Evolutionary conservation across 169 alveolate genomes (phyloP), one percentile per base, ranked within the genome.

Genomic region (Cystoisospora suis): DNA sequence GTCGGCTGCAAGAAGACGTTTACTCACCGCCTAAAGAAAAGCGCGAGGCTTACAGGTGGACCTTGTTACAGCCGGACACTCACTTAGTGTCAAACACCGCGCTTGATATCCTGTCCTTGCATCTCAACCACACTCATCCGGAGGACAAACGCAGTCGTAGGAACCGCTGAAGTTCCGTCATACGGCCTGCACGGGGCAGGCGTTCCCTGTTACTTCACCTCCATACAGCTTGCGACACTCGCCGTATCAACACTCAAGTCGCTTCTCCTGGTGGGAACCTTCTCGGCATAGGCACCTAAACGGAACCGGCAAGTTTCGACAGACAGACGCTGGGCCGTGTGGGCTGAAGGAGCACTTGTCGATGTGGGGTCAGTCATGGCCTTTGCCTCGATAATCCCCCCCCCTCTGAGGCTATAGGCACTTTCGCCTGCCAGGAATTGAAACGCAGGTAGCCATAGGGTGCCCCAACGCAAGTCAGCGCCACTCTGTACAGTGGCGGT

Each of bases 291-390:
- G 49, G 94, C 94, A 91, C 86, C 86, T 89, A 86, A 85, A 91
- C 81, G 89, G 53, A 86, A 91, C 94, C 59, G 85, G 88, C 45
- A 83, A 61, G 83, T 91, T 91, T 44, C 69, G 70, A 90, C 94
- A 91, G 75, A 86, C 91, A 70, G 94, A 91, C n/a, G 91, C 94
- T 59, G 90, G 90, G 58, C 94, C 94, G 75, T 92, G 86, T 38
- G 94, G 94, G 75, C 87, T 86, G 86, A 83, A 91, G 45, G 70
- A 77, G 70, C 94, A 91, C 85, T 91, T 92, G 90, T 91, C 94
- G 83, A 91, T 91, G 83, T 91, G 92, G 72, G 59, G 61, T 80
- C 94, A 91, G 38, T 77, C 83, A 32, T 45, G 58, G 42, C 94
- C 94, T 70, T 87, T 87, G 32, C 92, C 92, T 45, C 87, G 89